Evolutionary conservation across 2,329 filamentous ascomycete genomes (phyloP).

Genomic region (Periconia macrospinosa): DNA sequence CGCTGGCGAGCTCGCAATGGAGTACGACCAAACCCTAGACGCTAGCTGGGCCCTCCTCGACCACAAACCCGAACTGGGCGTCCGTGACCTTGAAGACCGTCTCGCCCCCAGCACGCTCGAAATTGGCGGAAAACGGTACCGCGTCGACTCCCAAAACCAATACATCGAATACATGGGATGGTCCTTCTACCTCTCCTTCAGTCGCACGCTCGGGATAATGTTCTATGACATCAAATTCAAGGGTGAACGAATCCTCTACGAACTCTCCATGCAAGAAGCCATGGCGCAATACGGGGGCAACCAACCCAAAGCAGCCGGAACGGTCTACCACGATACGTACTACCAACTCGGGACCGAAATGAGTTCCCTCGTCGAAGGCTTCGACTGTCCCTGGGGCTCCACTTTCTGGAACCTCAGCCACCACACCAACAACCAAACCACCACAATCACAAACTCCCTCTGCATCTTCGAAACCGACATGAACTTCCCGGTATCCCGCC

Average conservation of each 20-base stretch:
- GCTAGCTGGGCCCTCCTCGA: slow-evolving; percentile 50
- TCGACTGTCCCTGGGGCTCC: slow-evolving; percentile 56
- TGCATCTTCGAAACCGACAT: slow-evolving; percentile 45
- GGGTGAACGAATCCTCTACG: slow-evolving; percentile 58
- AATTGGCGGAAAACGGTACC: slow-evolving; percentile 46
- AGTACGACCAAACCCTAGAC: slow-evolving; percentile 51
- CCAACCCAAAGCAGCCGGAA: slow-evolving; percentile 51
- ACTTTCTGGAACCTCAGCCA: slow-evolving; percentile 55
- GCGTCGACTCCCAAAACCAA: slow-evolving; percentile 45
- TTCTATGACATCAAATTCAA: slow-evolving; percentile 59
- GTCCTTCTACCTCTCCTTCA: slow-evolving; percentile 55
- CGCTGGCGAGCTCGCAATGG: slow-evolving; percentile 49
- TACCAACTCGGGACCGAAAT: slow-evolving; percentile 51
- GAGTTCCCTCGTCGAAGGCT: slow-evolving; percentile 49
- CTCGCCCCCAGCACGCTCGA: slow-evolving; percentile 45
- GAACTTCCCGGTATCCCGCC: slow-evolving; percentile 38
- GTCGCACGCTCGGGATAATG: slow-evolving; percentile 52
- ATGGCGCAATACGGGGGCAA: slow-evolving; percentile 55
- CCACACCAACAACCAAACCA: slow-evolving; percentile 48
- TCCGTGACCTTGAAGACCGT: slow-evolving; percentile 44
- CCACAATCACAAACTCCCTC: slow-evolving; percentile 54
- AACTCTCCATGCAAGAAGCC: slow-evolving; percentile 60
- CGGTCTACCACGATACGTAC: slow-evolving; percentile 49
- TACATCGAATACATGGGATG: slow-evolving; percentile 56
- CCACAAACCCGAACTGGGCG: slow-evolving; percentile 33